Evolutionary conservation across 225 moss, liverwort and hornwort genomes (phyloP), one percentile per base, ranked within the genome.

Genomic region (Ulota crispa): DNA sequence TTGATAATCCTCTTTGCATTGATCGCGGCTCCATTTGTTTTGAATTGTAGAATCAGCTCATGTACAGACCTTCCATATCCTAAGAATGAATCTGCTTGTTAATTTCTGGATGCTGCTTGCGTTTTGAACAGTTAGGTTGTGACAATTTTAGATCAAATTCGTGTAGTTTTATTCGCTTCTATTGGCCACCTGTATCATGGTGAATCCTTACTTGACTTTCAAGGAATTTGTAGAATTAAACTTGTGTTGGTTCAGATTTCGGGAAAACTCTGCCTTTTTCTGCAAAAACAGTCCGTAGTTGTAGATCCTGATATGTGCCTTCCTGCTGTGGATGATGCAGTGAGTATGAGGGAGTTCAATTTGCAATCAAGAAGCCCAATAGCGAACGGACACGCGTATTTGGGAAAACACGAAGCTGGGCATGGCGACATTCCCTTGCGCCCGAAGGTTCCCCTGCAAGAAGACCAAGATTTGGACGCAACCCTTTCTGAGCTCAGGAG

Each of bases 301-400:
- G 28, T 72, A 6, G 36, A 37, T 83, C 54, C 41, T 73, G 62
- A 70, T 37, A 11, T 28, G 32, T 63, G 32, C 16, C 1, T 41
- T 80, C 9, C 8, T 64, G 63, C 26, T 55, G 31, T 81, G 14
- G 72, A 41, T 31, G 72, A 41, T 31, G 85, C 76, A 91, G 91
- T 83, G 69, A 75, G 31, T 61, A 47, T 78, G 0, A 86, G 78
- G 62, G 88, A 86, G 52, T 82, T 78, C 7, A 81, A 83, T n/a
- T 28, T 65, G 43, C 70, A 34, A 43, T 61, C 78, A 27, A 76
- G 81, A 50, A 68, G 68, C 23, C 13, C 43, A 15, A 74, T 32
- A 5, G 28, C 56, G 65, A 83, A 69, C 68, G 75, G 68, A 2
- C 43, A 12, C 10, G 57, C 75, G 9, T 8, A 5, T 60, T 15